Evolutionary conservation across 140 eudicot genomes (phyloP).

Genomic region (Flaveria floridana): DNA sequence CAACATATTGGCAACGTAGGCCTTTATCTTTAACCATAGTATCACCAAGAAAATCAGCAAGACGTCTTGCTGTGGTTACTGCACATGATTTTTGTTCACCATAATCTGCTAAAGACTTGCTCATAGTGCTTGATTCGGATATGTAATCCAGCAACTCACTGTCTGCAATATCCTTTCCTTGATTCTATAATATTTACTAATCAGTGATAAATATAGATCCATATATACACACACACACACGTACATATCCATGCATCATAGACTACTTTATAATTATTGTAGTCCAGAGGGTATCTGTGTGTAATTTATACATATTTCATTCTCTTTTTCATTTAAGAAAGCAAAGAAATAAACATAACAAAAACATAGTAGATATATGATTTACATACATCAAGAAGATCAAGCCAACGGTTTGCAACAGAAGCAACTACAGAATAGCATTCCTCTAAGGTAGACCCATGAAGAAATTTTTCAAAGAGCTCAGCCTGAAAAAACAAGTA

Average conservation of each 20-base stretch:
- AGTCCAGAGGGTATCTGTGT: background rate
- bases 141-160: constrained; percentile 90
- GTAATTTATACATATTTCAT: background rate
- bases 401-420: constrained; percentile 99
- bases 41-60: constrained; percentile 96
- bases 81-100: constrained; percentile 98
- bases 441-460: constrained; percentile 92
- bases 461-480: constrained; percentile 93
- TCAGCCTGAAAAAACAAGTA: constrained; percentile 71
- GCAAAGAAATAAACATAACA: background rate
- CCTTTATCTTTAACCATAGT: constrained; percentile 99
- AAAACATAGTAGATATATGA: background rate
- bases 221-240: background rate
- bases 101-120: constrained; percentile 95
- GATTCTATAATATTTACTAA: constrained; percentile 56
- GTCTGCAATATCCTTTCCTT: constrained; percentile 96
- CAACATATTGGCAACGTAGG: constrained; percentile 83
- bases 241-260: background rate
- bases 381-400: constrained; percentile 93
- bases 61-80: constrained; percentile 95
- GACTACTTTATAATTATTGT: background rate
- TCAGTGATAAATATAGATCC: background rate
- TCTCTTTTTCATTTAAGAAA: constrained; percentile 13
- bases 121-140: constrained; percentile 99
- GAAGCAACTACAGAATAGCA: constrained; percentile 95